Evolutionary conservation across 495 filamentous ascomycete species (phyloP).

Genomic region (Aspergillus bridgeri): DNA sequence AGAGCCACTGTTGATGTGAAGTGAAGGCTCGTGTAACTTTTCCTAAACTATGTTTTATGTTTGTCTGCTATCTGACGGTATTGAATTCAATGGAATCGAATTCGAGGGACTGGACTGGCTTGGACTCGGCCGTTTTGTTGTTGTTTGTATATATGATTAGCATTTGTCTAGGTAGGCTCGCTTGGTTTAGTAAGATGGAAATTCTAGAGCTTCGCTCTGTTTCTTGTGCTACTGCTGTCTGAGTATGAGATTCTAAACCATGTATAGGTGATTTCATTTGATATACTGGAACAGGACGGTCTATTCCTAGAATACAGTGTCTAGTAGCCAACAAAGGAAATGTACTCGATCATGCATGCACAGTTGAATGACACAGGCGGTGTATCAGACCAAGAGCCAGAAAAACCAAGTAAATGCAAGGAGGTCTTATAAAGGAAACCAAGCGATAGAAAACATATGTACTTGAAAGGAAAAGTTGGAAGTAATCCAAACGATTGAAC

Average conservation of each 20-base stretch:
- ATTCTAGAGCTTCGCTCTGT: background rate
- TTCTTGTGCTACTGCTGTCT: background rate
- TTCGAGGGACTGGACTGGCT: background rate
- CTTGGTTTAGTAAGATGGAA: background rate
- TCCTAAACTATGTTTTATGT: background rate
- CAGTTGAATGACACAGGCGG: background rate
- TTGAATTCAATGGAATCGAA: background rate
- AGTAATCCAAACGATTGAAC: background rate
- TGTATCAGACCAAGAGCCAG: background rate
- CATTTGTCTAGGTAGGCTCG: background rate
- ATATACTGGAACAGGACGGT: slow-evolving; percentile 2
- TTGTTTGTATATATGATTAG: background rate
- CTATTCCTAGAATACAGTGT: slow-evolving; percentile 17
- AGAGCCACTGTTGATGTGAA: background rate
- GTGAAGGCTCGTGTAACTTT: background rate
- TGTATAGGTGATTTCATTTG: background rate
- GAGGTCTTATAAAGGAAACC: background rate
- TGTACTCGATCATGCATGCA: background rate
- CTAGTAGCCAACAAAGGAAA: slow-evolving; percentile 14
- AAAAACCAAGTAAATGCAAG: slow-evolving; percentile 2
- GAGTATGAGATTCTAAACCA: background rate
- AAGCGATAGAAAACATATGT: slow-evolving; percentile 8
- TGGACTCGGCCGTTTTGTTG: background rate
- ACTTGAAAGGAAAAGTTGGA: slow-evolving; percentile 9
- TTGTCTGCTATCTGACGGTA: background rate